Percentiles rank a stretch among this genome's conserved stretches.
phyloP scores from a whole-genome alignment of 202 grass and related monocot species.

The Bolboschoenoplectus hybrid region DNA sequence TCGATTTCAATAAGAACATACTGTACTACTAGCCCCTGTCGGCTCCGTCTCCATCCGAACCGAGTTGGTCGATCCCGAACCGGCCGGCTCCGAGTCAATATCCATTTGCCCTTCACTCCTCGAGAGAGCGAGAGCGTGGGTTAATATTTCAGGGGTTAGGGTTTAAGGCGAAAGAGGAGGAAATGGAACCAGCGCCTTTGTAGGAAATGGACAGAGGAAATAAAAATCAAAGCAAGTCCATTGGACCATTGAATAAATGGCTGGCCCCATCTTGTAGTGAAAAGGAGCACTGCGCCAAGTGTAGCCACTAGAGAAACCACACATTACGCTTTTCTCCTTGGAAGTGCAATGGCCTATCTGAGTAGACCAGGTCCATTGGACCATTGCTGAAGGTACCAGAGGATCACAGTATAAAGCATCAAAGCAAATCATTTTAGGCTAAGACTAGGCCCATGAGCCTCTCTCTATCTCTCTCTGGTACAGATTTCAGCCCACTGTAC shows the following conservation, averaged over 20 bases:
- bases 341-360: too few relatives aligned
- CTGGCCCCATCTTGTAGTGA: too few relatives aligned
- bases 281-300: neutral
- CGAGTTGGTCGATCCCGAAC: constrained; percentile 37
- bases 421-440: neutral
- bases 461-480: neutral
- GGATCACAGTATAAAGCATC: too few relatives aligned
- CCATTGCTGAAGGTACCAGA: neutral
- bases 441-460: neutral
- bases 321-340: too few relatives aligned
- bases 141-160: constrained; percentile 25
- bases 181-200: neutral
- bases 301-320: neutral
- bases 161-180: constrained; percentile 23
- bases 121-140: neutral
- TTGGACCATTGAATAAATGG: too few relatives aligned
- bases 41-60: constrained; percentile 53
- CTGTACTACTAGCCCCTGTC: constrained; percentile 3
- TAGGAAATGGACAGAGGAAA: neutral
- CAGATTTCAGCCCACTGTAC: neutral
- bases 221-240: too few relatives aligned
- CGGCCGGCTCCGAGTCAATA: constrained; percentile 46
- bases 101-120: constrained; percentile 61
- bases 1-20: constrained; percentile 11
- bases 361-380: neutral